phyloP scores from a whole-genome alignment of 2,329 filamentous ascomycete species.

The Sarocladium kiliense region DNA sequence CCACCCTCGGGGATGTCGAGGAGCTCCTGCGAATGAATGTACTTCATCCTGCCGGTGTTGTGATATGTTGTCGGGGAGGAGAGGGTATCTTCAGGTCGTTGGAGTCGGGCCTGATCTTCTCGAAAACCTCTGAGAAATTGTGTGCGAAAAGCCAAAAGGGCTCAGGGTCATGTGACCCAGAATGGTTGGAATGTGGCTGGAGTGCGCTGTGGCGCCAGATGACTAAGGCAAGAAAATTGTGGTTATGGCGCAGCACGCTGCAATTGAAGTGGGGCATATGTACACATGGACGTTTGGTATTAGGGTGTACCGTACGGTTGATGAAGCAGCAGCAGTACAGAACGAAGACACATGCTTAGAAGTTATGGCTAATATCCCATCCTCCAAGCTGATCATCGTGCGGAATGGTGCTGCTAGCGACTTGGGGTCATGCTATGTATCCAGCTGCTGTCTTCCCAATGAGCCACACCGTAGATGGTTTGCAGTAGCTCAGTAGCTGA shows the following conservation, averaged over 20 bases:
- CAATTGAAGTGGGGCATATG: too few species aligned
- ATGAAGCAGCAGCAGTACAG: too few species aligned
- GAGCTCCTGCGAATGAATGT: constrained; percentile 98
- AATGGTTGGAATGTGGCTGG: not conserved
- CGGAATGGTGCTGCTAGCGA: too few species aligned
- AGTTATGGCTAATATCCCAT: too few species aligned
- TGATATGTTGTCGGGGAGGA: constrained; percentile 37
- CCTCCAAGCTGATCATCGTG: too few species aligned
- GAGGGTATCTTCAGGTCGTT: constrained; percentile 32
- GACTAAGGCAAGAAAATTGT: not conserved
- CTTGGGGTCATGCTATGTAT: too few species aligned
- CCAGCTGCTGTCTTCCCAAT: too few species aligned
- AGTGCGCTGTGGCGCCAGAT: not conserved
- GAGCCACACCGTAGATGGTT: too few species aligned
- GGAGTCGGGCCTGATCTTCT: constrained; percentile 25
- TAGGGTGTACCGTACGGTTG: too few species aligned
- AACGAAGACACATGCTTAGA: too few species aligned
- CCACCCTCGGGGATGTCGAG: constrained; percentile 94
- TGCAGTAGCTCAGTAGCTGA: too few species aligned
- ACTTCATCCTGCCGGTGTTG: constrained; percentile 85
- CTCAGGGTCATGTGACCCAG: constrained; percentile 30
- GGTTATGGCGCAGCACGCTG: not conserved
- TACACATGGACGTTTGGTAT: too few species aligned
- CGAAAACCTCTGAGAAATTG: constrained; percentile 20
- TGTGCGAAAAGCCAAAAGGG: constrained; percentile 26